A percentile compares a stretch with the other conserved stretches of the same genome.
phyloP scores from a whole-genome alignment of 2,329 filamentous ascomycete genomes.

The Keithomyces neogunnii region DNA sequence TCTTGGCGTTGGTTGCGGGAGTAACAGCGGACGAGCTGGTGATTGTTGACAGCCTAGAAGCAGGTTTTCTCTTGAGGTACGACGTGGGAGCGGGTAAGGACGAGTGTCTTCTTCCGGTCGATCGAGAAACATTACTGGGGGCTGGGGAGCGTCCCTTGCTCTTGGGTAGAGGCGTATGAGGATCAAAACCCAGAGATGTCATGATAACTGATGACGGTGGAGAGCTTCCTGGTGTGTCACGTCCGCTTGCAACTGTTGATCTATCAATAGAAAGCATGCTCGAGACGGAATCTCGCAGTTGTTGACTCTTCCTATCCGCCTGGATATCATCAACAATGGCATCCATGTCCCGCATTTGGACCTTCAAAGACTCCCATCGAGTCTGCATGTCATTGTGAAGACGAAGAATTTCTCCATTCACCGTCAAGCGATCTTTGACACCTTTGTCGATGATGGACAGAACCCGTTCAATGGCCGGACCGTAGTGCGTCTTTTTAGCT shows the following conservation, averaged over 20 bases:
- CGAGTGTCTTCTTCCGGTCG: slow-evolving; percentile 36
- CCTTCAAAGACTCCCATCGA: slow-evolving; percentile 71
- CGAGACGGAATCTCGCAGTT: slow-evolving; percentile 85
- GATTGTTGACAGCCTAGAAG: slow-evolving; percentile 37
- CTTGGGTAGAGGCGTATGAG: slow-evolving; percentile 35
- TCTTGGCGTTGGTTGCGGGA: slow-evolving; percentile 25
- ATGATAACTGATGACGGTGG: slow-evolving; percentile 55
- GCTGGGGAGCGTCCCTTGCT: slow-evolving; percentile 38
- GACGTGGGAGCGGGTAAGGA: slow-evolving; percentile 38
- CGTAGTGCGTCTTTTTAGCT: slow-evolving; percentile 89
- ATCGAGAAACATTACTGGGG: slow-evolving; percentile 35
- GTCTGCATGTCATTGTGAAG: slow-evolving; percentile 77
- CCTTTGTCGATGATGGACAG: slow-evolving; percentile 90
- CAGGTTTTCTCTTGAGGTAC: slow-evolving; percentile 31
- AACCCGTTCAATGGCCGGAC: slow-evolving; percentile 85
- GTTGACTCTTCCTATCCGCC: slow-evolving; percentile 54
- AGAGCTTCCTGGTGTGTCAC: slow-evolving; percentile 63
- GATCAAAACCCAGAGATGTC: slow-evolving; percentile 43
- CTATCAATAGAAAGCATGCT: slow-evolving; percentile 81
- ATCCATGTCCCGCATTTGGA: slow-evolving; percentile 72
- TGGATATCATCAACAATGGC: slow-evolving; percentile 64
- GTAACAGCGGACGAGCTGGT: slow-evolving; percentile 43
- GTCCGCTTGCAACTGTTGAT: slow-evolving; percentile 59
- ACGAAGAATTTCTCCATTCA: slow-evolving; percentile 89
- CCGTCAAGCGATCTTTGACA: slow-evolving; percentile 88